These are phyloP conservation scores for Helichrysum umbraculigerum DNA, from an alignment of 129 eudicot genomes.

Conservation along the genomic window DNA sequence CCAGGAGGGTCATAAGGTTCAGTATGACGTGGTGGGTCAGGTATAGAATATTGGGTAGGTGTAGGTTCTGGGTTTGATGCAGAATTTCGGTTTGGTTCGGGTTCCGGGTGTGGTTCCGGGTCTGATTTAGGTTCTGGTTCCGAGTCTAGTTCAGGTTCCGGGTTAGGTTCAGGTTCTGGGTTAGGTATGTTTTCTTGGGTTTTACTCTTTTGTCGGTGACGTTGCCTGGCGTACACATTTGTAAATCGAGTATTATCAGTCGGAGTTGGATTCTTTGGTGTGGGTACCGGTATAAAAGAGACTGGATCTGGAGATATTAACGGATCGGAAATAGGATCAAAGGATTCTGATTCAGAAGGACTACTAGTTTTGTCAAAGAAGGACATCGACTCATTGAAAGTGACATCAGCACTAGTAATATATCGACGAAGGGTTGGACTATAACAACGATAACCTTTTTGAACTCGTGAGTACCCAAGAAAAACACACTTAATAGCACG, in stretches of 20 bases:
- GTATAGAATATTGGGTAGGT: no score
- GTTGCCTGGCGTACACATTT: background rate
- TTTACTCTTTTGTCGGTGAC: background rate
- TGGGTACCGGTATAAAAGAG: background rate
- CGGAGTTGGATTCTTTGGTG: background rate
- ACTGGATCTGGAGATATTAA: background rate
- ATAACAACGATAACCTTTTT: conserved; percentile 2
- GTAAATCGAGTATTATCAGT: background rate
- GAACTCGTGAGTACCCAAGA: background rate
- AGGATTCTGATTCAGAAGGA: no score
- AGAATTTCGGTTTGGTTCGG: no score
- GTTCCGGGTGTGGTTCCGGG: no score
- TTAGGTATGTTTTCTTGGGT: background rate
- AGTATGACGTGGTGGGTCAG: background rate
- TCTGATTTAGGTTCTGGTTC: no score
- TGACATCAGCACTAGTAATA: background rate
- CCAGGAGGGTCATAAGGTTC: conserved; percentile 1
- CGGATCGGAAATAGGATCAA: no score
- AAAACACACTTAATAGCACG: background rate
- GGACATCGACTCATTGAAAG: background rate
- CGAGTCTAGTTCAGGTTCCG: background rate
- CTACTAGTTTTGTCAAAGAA: background rate
- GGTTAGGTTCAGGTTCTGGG: no score
- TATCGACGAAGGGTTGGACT: background rate
- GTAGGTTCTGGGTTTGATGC: background rate